Base-by-base conservation (phyloP, 2,329 filamentous ascomycete species). In the Diaporthe caulivora region DNA sequence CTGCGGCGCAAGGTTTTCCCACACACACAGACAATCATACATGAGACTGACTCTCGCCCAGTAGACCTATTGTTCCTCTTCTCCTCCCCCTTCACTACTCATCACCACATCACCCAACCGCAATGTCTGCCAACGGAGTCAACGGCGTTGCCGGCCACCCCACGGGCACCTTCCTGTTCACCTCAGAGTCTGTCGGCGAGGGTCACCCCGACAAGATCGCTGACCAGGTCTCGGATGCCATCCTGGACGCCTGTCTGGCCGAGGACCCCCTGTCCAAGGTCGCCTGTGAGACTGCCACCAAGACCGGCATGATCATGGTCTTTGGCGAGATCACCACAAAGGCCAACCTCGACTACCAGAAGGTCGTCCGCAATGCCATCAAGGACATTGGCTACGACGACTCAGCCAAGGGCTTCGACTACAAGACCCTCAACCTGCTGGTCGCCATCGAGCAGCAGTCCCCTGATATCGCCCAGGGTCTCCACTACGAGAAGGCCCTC, bases 301-400 rank as follows among this genome's bases (percentile, higher is more conserved):
- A 99, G 94, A 99, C 97, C 80, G 97, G 97, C 86, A 94, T 99
- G 97, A 90, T 99, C 86, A 98, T 99, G 97, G 93, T 97, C 84
- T 97, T 98, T 78, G 95, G 95, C 87, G 97, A 99, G 86, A 99
- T 99, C 86, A 97, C 95, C 86, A 98, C 97, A 88, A 97, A 97
- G 89, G 92, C 96, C 86, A 90, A 88, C 79, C 89, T 98, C 80
- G 97, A 99, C 90, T 99, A 98, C 93, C 97, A 99, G 87, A 97
- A 95, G 90, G 90, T 98, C 81, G 95, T 99, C 85, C 96, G 97
- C 85, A 87, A 92, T 77, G 92, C 95, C 84, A 95, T 99, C 91
- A 96, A 98, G 92, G 96, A 97, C 84, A 99, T 99, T 83, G 97
- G 97, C 81, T 99, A 98, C 87, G 97, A 99, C 87, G 91, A 93